These are phyloP conservation scores for Corrigiola litoralis DNA, from an alignment of 179 eudicot genomes.

Conservation along the genomic window DNA sequence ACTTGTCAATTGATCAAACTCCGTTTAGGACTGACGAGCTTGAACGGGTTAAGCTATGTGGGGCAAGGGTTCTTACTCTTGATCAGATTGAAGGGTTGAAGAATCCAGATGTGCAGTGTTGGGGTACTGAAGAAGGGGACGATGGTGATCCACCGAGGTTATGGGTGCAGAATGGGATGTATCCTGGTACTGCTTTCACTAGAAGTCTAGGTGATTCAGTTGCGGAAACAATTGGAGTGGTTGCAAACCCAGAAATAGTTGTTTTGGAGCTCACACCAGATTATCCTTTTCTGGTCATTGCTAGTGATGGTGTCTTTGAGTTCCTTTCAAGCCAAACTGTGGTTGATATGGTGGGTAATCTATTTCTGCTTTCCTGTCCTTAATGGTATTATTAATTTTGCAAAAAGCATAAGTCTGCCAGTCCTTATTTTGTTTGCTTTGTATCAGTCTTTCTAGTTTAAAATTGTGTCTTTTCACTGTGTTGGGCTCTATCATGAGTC, in stretches of 20 bases:
- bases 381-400: no score
- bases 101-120: conserved; percentile 84
- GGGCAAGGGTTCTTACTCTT: conserved; percentile 93
- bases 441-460: no score
- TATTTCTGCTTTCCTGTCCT: no score
- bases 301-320: conserved; percentile 98
- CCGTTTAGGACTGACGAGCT: conserved; percentile 85
- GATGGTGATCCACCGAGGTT: conserved; percentile 99
- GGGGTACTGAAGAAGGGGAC: conserved; percentile 97
- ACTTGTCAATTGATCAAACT: conserved; percentile 89
- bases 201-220: conserved; percentile 95
- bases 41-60: conserved; percentile 86
- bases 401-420: no score
- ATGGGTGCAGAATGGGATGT: conserved; percentile 98
- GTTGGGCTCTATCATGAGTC: neutral
- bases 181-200: conserved; percentile 97
- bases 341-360: conserved; percentile 87
- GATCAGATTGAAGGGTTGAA: conserved; percentile 99
- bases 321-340: conserved; percentile 93
- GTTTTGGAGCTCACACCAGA: conserved; percentile 81
- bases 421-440: no score
- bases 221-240: conserved; percentile 94
- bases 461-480: neutral
- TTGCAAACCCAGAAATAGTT: conserved; percentile 84
- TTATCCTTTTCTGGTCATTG: conserved; percentile 88